Base-by-base conservation (phyloP, 75 land plant species). In the Pinus taeda region DNA sequence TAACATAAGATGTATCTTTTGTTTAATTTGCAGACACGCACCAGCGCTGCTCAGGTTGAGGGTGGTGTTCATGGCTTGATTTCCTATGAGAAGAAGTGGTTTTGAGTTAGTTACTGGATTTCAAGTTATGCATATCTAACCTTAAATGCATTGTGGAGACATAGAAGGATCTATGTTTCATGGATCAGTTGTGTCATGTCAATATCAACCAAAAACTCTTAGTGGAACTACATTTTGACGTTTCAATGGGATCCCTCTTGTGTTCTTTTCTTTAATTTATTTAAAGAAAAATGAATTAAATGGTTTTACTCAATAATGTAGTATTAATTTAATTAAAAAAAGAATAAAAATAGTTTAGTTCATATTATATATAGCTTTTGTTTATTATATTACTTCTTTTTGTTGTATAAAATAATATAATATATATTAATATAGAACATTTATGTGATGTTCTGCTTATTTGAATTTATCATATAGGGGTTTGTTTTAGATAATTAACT, bases 1-100 rank as follows among this genome's bases (percentile, higher is more conserved):
- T 18, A 6, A 39, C 39, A 20, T 3, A 37, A 65, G 7, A 20
- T 42, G 39, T n/a, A 39, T 42, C 22, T 42, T 8, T 39, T 69
- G 72, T 71, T n/a, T 73, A 18, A 64, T 78, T 64, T 80, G 58
- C 84, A 95, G 98, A 96, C 91, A n/a, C 87, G 98, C 7, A 84
- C 96, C n/a, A 96, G 94, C 21, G 98, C 98, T 71, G 96, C 98
- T n/a, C 98, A 95, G 78, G 90, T 83, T 39, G 98, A 95, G 78
- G 98, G 98, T 60, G 98, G 97, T 15, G 79, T 95, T 20, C 98
- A 95, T 78, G 97, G 87, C 15, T 72, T 95, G 75, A 91, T 91
- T 66, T 88, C 91, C 4, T 93, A 90, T 83, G 98, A 95, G 71
- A 95, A 95, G 90, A 95, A 82, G 79, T 63, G 82, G 11, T 95